Conservation (phyloP, 805 yeast genomes). For the Sugiyamaella floridensis region DNA sequence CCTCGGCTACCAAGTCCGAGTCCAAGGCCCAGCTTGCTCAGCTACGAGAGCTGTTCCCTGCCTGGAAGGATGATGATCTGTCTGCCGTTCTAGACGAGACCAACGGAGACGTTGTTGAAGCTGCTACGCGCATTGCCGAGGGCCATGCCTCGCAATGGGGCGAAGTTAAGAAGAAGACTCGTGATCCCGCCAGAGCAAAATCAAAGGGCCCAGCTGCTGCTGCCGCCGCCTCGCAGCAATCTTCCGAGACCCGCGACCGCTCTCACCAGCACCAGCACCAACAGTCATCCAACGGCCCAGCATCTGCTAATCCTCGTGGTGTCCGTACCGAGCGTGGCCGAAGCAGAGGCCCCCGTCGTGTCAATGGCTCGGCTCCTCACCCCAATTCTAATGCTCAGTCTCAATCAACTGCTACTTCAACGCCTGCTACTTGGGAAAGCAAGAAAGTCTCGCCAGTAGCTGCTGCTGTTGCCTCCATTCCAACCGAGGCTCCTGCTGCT, state of each 20-base stretch:
- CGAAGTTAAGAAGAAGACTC: slow-evolving; percentile 58
- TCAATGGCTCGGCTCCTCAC: slow-evolving; percentile 8
- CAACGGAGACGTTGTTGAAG: slow-evolving; percentile 61
- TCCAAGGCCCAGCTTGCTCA: slow-evolving; percentile 39
- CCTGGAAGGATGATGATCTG: slow-evolving; percentile 86
- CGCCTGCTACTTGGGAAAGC: slow-evolving; percentile 3
- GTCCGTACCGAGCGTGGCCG: slow-evolving; percentile 19
- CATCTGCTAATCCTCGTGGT: slow-evolving; percentile 19
- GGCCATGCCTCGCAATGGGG: slow-evolving; percentile 93
- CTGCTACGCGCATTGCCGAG: slow-evolving; percentile 81
- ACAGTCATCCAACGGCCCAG: not conserved
- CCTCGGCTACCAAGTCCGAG: slow-evolving; percentile 18
- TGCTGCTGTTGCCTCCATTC: slow-evolving; percentile 1
- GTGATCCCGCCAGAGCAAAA: slow-evolving; percentile 14
- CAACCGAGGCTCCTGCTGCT: slow-evolving; percentile 7
- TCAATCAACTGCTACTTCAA: slow-evolving; percentile 9
- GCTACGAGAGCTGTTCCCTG: slow-evolving; percentile 83
- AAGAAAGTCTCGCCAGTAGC: not conserved
- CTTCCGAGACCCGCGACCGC: slow-evolving; percentile 17
- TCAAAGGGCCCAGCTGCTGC: slow-evolving; percentile 19
- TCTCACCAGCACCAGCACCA: slow-evolving; percentile 9
- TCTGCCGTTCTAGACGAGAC: slow-evolving; percentile 67
- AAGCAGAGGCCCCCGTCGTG: slow-evolving; percentile 14
- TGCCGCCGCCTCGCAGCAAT: too few species aligned
- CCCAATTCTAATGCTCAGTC: slow-evolving; percentile 24